phyloP scores from a whole-genome alignment of 208 protist species.

The Wallacemonas rigidus region DNA sequence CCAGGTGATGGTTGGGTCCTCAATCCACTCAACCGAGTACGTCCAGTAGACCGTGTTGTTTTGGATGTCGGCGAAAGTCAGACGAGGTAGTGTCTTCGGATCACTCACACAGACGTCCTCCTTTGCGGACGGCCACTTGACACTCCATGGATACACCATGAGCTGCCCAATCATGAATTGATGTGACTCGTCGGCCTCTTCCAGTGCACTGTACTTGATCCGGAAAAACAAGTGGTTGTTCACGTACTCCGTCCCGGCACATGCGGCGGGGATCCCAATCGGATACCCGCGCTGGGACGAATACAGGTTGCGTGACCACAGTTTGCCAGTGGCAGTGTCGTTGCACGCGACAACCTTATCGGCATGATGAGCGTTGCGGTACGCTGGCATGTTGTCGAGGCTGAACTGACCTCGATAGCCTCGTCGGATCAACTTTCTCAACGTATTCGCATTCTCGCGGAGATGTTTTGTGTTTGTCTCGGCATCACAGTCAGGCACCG shows the following conservation, averaged over 20 bases:
- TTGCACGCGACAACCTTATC: constrained; percentile 22
- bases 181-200: constrained; percentile 7
- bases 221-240: constrained; percentile 85
- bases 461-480: constrained; percentile 33
- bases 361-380: constrained; percentile 27
- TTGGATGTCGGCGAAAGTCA: constrained; percentile 40
- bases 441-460: not conserved
- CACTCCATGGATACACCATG: constrained; percentile 53
- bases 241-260: constrained; percentile 32
- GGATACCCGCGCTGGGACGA: constrained; percentile 66
- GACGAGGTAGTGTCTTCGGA: not conserved
- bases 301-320: constrained; percentile 30
- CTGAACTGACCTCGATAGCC: constrained; percentile 85
- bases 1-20: constrained; percentile 85
- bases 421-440: constrained; percentile 53
- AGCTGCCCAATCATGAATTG: constrained; percentile 81
- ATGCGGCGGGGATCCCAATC: constrained; percentile 55
- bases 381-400: constrained; percentile 83
- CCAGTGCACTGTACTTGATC: constrained; percentile 67
- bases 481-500: constrained; percentile 47
- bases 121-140: constrained; percentile 23
- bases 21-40: constrained; percentile 84
- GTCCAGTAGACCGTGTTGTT: constrained; percentile 61
- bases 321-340: not conserved
- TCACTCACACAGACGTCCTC: constrained; percentile 18